Conservation (phyloP, 768 basidiomycete species). For the Mycena olivaceomarginata region DNA sequence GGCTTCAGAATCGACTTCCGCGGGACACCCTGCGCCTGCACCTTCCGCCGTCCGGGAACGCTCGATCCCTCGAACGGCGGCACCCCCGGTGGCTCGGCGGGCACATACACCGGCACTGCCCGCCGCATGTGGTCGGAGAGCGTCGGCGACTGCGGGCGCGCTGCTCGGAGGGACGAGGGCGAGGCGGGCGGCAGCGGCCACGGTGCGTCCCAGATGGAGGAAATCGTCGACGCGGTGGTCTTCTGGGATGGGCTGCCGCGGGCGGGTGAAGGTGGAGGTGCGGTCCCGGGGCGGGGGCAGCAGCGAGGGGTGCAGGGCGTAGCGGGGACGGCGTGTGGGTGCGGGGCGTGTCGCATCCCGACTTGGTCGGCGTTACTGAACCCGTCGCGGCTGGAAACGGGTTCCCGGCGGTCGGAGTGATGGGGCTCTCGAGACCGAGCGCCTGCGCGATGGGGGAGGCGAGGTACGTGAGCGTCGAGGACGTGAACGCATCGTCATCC, state of each 20-base stretch:
- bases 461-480: conserved; percentile 66
- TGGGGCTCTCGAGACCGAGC: conserved; percentile 59
- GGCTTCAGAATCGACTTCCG: neutral
- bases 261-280: conserved; percentile 36
- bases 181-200: conserved; percentile 62
- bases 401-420: neutral
- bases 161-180: neutral
- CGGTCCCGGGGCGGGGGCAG: neutral
- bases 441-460: conserved; percentile 65
- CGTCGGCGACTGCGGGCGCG: neutral
- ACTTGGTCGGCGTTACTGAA: too few species aligned
- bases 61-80: conserved; percentile 19
- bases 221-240: conserved; percentile 59
- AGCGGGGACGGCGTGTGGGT: neutral
- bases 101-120: neutral
- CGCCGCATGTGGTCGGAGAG: neutral
- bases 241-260: conserved; percentile 51
- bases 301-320: neutral
- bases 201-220: conserved; percentile 59
- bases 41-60: neutral
- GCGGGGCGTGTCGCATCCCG: conserved; percentile 28
- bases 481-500: conserved; percentile 62
- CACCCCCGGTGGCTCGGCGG: neutral
- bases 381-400: too few species aligned
- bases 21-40: conserved; percentile 21